These are phyloP conservation scores for Balansia obtecta DNA, from an alignment of 2,329 filamentous ascomycete genomes.

Conservation along the genomic window DNA sequence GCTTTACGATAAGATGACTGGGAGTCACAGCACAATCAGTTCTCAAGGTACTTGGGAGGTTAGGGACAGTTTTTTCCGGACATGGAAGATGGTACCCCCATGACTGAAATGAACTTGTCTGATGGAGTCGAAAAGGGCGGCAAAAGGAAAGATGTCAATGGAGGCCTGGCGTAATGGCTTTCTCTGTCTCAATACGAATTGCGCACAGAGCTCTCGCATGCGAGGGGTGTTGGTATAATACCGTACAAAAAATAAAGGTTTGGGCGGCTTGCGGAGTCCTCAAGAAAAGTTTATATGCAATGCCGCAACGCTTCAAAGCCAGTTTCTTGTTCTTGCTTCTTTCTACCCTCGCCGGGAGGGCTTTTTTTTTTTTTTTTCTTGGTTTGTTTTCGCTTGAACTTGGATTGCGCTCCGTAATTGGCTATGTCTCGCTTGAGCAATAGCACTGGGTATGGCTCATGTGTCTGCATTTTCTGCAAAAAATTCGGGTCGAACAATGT, in stretches of 20 bases:
- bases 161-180: neutral
- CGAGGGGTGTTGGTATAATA: neutral
- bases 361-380: constrained; percentile 6
- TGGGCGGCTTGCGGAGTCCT: neutral
- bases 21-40: neutral
- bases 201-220: neutral
- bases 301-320: constrained; percentile 4
- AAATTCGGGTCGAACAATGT: neutral
- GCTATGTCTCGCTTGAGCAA: neutral
- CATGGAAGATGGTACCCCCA: neutral
- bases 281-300: constrained; percentile 1
- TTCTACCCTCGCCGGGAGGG: constrained; percentile 3
- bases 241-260: neutral
- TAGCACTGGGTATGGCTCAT: constrained; percentile 6
- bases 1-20: constrained; percentile 8
- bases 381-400: constrained; percentile 1
- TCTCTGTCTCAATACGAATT: neutral
- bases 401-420: neutral
- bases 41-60: neutral
- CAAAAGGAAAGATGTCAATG: neutral
- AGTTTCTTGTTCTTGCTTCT: constrained; percentile 8
- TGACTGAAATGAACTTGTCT: constrained; percentile 2
- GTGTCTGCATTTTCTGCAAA: constrained; percentile 5
- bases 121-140: neutral
- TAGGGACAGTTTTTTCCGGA: neutral